phyloP scores from a whole-genome alignment of 2,329 filamentous ascomycete species.

The Xylariales sp. region DNA sequence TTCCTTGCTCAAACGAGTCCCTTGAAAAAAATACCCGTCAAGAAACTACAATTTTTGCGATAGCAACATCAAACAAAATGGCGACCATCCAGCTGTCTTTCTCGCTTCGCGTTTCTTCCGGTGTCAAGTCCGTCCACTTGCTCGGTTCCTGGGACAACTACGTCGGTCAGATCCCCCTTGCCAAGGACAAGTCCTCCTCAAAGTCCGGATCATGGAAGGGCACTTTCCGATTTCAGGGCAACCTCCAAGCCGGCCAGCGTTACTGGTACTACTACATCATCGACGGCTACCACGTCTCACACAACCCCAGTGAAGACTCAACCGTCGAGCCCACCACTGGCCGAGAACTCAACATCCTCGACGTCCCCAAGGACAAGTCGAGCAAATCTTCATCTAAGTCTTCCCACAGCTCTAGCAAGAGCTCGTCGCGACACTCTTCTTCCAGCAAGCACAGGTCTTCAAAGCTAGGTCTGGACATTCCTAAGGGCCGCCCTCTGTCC shows the following conservation, averaged over 20 bases:
- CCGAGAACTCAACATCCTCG: constrained; percentile 96
- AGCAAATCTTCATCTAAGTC: constrained; percentile 59
- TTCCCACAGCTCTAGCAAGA: constrained; percentile 60
- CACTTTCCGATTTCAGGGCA: constrained; percentile 95
- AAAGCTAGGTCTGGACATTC: constrained; percentile 73
- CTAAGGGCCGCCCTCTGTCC: constrained; percentile 89
- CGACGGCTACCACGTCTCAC: constrained; percentile 97
- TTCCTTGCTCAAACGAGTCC: constrained; percentile 65
- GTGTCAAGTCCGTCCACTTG: constrained; percentile 97
- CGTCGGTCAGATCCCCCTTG: constrained; percentile 90
- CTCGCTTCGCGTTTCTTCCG: constrained; percentile 92
- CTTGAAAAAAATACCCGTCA: constrained; percentile 51
- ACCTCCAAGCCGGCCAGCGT: constrained; percentile 86
- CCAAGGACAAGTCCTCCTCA: constrained; percentile 83
- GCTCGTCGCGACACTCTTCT: constrained; percentile 52
- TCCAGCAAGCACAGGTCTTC: constrained; percentile 60
- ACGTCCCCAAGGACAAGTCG: constrained; percentile 74
- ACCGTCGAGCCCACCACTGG: constrained; percentile 96
- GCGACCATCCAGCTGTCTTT: constrained; percentile 94
- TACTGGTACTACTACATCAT: constrained; percentile 99
- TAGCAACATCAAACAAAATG: constrained; percentile 70
- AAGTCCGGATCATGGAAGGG: constrained; percentile 95
- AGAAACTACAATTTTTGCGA: constrained; percentile 54
- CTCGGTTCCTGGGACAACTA: constrained; percentile 99
- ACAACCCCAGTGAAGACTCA: constrained; percentile 90